Percentiles rank a stretch among this genome's conserved stretches.
Conservation (phyloP, 78 protist species). For the Dictyostelium discoideum region dicty_2.7 NC_007088.5:6834001-6834500, state of each 20-base stretch:
- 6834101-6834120: neutral
- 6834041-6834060: constrained; percentile 64
- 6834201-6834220: neutral
- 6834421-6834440: too few species aligned
- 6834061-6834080: constrained; percentile 40
- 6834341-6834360: too few species aligned
- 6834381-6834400: too few species aligned
- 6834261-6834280: too few species aligned
- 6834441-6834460: too few species aligned
- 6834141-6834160: constrained; percentile 74
- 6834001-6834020: neutral
- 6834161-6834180: neutral
- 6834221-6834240: neutral
- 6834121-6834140: constrained; percentile 23
- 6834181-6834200: neutral
- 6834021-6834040: constrained; percentile 22
- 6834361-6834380: too few species aligned
- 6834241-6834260: neutral
- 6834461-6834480: too few species aligned
- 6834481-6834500: too few species aligned
- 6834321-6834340: too few species aligned
- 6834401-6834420: too few species aligned
- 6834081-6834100: constrained; percentile 37
- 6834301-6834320: too few species aligned
- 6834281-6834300: too few species aligned